Base-by-base conservation (phyloP, 2,329 filamentous ascomycete genomes). In the Talaromyces amestolkiae region DNA sequence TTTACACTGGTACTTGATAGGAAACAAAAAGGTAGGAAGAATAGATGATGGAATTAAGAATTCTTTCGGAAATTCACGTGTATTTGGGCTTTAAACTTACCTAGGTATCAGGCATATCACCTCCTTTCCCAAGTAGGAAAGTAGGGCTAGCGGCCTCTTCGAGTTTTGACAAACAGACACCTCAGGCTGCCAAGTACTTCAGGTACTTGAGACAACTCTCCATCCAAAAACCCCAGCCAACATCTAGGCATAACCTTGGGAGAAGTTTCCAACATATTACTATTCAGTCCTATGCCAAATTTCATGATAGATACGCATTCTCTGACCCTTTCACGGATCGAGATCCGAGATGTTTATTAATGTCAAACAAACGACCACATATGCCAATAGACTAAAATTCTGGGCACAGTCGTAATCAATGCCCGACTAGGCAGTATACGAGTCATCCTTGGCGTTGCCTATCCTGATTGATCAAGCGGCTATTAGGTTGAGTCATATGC, bases 261-360 rank as follows among this genome's bases (percentile, higher is more conserved):
- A 53, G 8, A 53, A 11, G n/a, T 6, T 19, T 27, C n/a, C 8
- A 11, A 31, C 7, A 31, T 31, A 31, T 31, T 31, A 33, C n/a
- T 33, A 15, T 33, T 10, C 27, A 33, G 35, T 37, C 35, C 9
- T 37, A 53, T 5, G 49, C 24, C 49, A 27, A 53, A 31, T 31
- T 22, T 51, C 47, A 27, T 27, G 22, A 22, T 11, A 17, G 22
- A 51, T 9, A 51, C 24, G 13, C 24, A 24, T 51, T 19, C 43
- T 19, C 27, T 24, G 45, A 17, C 49, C 27, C 27, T 53, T 31
- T 10, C 24, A 33, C 17, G 27, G 13, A 33, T 33, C 15, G 27
- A 53, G 27, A n/a, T 33, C 24, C 27, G 27, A 53, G 24, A n/a
- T 37, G 53, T 56, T 54, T 54, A 54, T 35, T 54, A 54, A 54